Evolutionary conservation across 1,139 yeast genomes (phyloP), one percentile per base, ranked within the genome.

Genomic region (Blastobotrys elegans): DNA sequence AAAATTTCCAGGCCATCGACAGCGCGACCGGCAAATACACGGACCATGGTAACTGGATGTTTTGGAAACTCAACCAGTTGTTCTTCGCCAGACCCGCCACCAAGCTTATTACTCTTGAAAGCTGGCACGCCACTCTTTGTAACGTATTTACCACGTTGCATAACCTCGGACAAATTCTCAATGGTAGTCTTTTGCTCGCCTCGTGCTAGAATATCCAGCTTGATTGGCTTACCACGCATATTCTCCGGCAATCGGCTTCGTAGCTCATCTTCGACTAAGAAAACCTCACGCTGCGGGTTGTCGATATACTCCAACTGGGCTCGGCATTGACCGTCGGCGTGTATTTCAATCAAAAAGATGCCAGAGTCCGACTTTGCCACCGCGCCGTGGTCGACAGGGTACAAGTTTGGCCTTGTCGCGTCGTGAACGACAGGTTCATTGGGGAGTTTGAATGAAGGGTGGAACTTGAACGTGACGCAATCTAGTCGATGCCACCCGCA

Each of bases 401-500:
- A 69, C 4, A 74, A 56, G n/a, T 68, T 52, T 1, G 80, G 76
- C 48, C 69, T 67, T 20, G 59, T 57, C 4, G 62, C 56, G 50
- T 57, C 48, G 46, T 56, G 35, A 53, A 64, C 33, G 56, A 66
- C 53, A 55, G 61, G 65, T 61, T 92, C 97, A 10, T 71, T 63
- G 0, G 95, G 94, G 26, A 85, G 63, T 2, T 82, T 67, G 64
- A 90, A 90, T 0, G 87, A 77, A 4, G 85, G 95, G 64, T 92
- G 97, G 61, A 77, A 79, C 41, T 88, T 68, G 63, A 84, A 92
- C 58, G 96, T 73, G 45, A 87, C 60, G 41, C 85, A 65, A 63
- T 92, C 98, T 49, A 87, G 68, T 51, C 86, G 75, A 63, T 90
- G 83, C 97, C 97, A 92, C 30, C 80, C 82, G 60, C 96, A 90